Evolutionary conservation across 345 rosid genomes (phyloP), one percentile per base, ranked within the genome.

Genomic region (Lepidium aucheri): DNA sequence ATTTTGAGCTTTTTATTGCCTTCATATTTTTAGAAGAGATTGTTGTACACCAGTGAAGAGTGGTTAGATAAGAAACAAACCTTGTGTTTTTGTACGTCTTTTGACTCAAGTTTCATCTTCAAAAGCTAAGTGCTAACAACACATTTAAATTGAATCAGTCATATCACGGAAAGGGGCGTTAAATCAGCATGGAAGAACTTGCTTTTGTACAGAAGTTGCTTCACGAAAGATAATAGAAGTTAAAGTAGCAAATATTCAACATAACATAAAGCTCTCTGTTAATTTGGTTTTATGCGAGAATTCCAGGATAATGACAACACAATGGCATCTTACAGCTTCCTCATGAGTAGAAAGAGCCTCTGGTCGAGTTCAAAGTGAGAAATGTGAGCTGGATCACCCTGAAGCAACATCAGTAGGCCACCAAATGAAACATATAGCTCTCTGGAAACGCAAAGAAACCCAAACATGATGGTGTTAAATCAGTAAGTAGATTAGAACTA

Each of bases 371-470:
- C 91, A 5, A 86, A 85, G 50, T 79, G 79, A 62, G 85, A 66
- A 5, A 91, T 76, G 62, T 91, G 80, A 40, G 89, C 81, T 3
- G 93, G 86, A 65, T 91, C 97, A 8, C 95, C 97, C 49, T 77
- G 84, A 47, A 90, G 82, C 81, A 83, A 42, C 97, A 88, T 90
- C n/a, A 90, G 77, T 15, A 88, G 95, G 22, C 97, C 97, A 1
- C 95, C 95, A 24, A 70, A 91, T 3, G 95, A 91, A 68, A 85
- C 88, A 68, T 81, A 91, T 20, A 88, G 59, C 82, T 91, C 95
- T 74, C 95, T 91, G 83, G 32, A 36, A 60, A 54, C 24, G 40
- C 28, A 67, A n/a, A 33, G 24, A 26, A 80, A 20, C 38, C 53
- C 58, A 61, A 4, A 47, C 15, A 9, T 17, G 40, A 70, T 4